Conservation (phyloP, 768 basidiomycete genomes). For the Boletus speciosus region DNA sequence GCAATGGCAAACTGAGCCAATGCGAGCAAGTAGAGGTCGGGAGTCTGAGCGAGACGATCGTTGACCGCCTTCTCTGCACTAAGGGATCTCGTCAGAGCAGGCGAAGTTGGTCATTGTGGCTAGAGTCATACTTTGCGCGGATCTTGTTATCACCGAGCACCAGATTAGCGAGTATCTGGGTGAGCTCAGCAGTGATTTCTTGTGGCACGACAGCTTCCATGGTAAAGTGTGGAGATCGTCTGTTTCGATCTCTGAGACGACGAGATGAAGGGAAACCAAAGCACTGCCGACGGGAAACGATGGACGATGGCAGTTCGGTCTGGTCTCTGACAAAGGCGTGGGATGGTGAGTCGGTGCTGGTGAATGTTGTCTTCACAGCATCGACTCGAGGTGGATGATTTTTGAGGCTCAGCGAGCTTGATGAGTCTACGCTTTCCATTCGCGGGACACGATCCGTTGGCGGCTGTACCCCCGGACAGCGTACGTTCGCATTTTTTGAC, state of each 20-base stretch:
- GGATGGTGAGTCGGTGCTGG: neutral
- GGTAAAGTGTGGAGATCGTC: neutral
- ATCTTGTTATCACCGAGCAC: constrained; percentile 83
- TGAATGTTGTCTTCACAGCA: neutral
- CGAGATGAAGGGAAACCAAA: neutral
- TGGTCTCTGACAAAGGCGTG: neutral
- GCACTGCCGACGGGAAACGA: neutral
- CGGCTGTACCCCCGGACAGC: neutral
- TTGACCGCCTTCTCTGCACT: constrained; percentile 82
- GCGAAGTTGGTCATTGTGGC: neutral
- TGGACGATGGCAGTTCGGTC: neutral
- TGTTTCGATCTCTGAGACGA: neutral
- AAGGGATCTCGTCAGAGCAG: constrained; percentile 8
- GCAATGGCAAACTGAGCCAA: constrained; percentile 74
- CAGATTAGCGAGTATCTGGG: constrained; percentile 81
- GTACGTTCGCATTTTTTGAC: neutral
- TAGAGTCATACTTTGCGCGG: constrained; percentile 52
- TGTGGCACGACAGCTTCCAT: constrained; percentile 42
- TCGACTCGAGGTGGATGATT: neutral
- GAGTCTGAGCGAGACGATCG: constrained; percentile 71
- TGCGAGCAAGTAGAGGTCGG: constrained; percentile 76
- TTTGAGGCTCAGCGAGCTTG: neutral
- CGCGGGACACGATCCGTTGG: neutral
- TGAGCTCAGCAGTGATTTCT: constrained; percentile 72
- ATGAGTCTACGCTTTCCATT: neutral